Evolutionary conservation across 305 asterid genomes (phyloP).

Genomic region (Solanum hybrid): DNA sequence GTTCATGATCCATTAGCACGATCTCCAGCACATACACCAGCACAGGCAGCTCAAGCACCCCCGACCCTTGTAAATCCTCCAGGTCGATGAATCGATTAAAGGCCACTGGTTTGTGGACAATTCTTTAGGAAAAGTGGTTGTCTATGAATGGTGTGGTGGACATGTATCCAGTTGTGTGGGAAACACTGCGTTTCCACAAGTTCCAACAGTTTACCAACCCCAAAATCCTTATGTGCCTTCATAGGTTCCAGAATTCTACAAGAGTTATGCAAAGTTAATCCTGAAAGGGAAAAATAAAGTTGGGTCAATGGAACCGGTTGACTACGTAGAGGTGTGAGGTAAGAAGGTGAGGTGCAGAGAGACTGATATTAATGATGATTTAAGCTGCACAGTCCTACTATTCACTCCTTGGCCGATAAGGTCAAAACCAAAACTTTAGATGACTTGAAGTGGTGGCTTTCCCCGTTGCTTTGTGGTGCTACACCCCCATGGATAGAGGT

Average conservation of each 20-base stretch:
- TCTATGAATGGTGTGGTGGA: background rate
- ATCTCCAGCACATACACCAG: too few relatives aligned
- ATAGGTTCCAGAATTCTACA: fast-evolving
- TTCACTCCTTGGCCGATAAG: background rate
- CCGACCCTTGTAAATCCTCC: background rate
- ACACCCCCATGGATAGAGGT: background rate
- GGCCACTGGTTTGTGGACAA: fast-evolving
- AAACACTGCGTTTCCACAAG: background rate
- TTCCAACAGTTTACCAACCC: background rate
- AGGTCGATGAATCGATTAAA: background rate
- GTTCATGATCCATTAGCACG: too few relatives aligned
- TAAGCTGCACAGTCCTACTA: too few relatives aligned
- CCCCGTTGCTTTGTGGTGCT: background rate
- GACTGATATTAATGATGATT: background rate
- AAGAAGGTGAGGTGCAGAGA: background rate
- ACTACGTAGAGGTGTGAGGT: background rate
- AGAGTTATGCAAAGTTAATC: background rate
- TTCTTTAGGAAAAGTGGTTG: background rate
- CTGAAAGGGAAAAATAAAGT: background rate
- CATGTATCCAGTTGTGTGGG: background rate
- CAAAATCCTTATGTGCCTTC: background rate
- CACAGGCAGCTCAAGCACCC: background rate
- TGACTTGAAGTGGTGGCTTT: background rate
- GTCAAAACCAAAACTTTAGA: background rate
- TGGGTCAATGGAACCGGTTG: background rate